phyloP scores from a whole-genome alignment of 2,329 filamentous ascomycete genomes.

The Periglandula ipomoeae region DNA sequence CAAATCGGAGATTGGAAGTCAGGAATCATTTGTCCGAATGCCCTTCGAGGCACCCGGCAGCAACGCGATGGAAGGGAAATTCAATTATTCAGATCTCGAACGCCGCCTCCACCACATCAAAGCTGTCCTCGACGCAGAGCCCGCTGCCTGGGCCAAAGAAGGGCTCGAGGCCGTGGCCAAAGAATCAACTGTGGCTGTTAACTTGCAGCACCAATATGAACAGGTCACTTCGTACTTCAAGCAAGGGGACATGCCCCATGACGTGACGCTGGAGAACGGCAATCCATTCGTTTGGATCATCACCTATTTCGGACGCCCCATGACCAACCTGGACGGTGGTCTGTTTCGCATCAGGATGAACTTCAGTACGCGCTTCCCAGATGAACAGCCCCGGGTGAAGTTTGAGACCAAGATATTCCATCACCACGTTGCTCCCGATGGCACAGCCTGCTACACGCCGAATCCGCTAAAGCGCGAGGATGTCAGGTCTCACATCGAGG shows the following conservation, averaged over 20 bases:
- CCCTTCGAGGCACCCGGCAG: slow-evolving; percentile 64
- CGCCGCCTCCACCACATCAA: slow-evolving; percentile 61
- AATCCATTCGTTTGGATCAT: slow-evolving; percentile 88
- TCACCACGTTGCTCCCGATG: slow-evolving; percentile 71
- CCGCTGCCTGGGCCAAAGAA: slow-evolving; percentile 58
- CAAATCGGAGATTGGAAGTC: slow-evolving; percentile 52
- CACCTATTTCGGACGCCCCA: slow-evolving; percentile 83
- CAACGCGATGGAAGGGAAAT: slow-evolving; percentile 81
- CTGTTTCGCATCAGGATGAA: slow-evolving; percentile 73
- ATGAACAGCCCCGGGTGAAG: slow-evolving; percentile 75
- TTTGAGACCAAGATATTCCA: slow-evolving; percentile 81
- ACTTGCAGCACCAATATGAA: slow-evolving; percentile 74
- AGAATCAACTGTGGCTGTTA: slow-evolving; percentile 69
- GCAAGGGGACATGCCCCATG: slow-evolving; percentile 59
- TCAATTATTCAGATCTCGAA: slow-evolving; percentile 69
- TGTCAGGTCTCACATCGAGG: slow-evolving; percentile 72
- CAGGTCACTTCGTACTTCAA: slow-evolving; percentile 72
- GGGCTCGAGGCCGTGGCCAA: slow-evolving; percentile 54
- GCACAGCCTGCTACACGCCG: slow-evolving; percentile 74
- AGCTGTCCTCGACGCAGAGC: slow-evolving; percentile 62
- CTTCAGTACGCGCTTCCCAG: slow-evolving; percentile 78
- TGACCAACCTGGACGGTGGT: slow-evolving; percentile 88
- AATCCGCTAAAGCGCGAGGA: slow-evolving; percentile 57
- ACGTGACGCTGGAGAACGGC: slow-evolving; percentile 64
- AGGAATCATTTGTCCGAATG: slow-evolving; percentile 64